These are phyloP conservation scores for Pythium sukuiense DNA, from an alignment of 352 stramenopile species.

Conservation along the genomic window DNA sequence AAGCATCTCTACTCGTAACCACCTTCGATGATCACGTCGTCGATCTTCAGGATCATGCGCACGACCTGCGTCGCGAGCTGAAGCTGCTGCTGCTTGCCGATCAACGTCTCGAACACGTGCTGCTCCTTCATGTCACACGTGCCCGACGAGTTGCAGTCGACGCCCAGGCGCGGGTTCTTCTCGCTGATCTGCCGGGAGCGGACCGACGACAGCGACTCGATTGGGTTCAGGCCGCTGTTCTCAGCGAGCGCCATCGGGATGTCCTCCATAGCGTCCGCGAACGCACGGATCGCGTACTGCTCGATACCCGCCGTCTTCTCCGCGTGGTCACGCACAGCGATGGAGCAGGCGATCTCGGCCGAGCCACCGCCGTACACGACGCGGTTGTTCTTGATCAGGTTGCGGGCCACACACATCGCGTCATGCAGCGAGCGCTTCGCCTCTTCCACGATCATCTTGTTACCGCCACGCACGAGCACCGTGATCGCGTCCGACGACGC, in stretches of 20 bases:
- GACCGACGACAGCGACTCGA: constrained; percentile 97
- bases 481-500: constrained; percentile 98
- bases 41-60: constrained; percentile 99
- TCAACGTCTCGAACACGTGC: constrained; percentile 99
- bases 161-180: constrained; percentile 94
- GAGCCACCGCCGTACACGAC: constrained; percentile 99
- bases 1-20: constrained; percentile 67
- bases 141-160: constrained; percentile 95
- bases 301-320: constrained; percentile 83
- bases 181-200: constrained; percentile 94
- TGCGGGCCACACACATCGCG: constrained; percentile 99
- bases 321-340: constrained; percentile 91
- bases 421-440: constrained; percentile 99
- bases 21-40: constrained; percentile 98
- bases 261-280: constrained; percentile 98
- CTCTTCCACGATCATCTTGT: constrained; percentile 99
- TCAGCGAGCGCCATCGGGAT: constrained; percentile 99
- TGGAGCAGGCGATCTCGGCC: constrained; percentile 97
- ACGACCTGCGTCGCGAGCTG: constrained; percentile 99
- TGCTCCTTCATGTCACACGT: constrained; percentile 98
- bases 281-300: constrained; percentile 98
- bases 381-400: constrained; percentile 99
- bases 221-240: constrained; percentile 97
- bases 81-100: constrained; percentile 99
- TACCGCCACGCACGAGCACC: constrained; percentile 97